Evolutionary conservation across 2,329 filamentous ascomycete genomes (phyloP), one percentile per base, ranked within the genome.

Genomic region (Phialophora tarda): DNA sequence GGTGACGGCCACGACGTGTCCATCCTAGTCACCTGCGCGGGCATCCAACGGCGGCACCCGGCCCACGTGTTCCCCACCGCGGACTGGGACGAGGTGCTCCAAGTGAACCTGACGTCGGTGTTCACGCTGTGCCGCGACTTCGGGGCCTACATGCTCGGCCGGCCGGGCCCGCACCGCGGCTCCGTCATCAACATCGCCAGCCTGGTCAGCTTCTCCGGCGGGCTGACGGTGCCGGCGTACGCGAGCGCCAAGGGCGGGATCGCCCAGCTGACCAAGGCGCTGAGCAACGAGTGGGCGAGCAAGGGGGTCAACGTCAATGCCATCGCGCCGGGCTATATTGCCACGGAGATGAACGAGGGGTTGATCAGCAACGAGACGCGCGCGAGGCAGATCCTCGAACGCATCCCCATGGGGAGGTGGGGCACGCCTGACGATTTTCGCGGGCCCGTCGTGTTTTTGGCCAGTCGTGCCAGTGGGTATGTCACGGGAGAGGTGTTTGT

Each of bases 291-390:
- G 80, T 97, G 93, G 93, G 87, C 89, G 0, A 78, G 82, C 14
- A 85, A 88, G 74, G 92, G 92, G 0, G 84, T 97, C 68, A 91
- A 85, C 0, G 92, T 97, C 48, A 97, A 97, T 77, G 91, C 90
- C 7, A 92, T 97, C 75, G 92, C 92, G 1, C 93, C 93, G 0
- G 93, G 93, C 0, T 97, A 97, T 78, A 91, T 96, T 72, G 90
- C 86, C 59, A 97, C 93, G 12, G 93, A 97, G 66, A 97, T 97
- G 93, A 97, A 97, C 77, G 85, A 84, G 71, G 93, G 92, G 2
- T 78, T 97, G 74, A 86, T 96, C 55, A 85, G 88, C 59, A 88
- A 97, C 77, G 78, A 85, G 73, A 86, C 85, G 71, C 82, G 93
- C 44, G 84, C 90, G 66, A 86, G 83, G 68, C 89, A 89, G 74